Percentiles rank a stretch among this genome's conserved stretches.
Evolutionary conservation across 495 filamentous ascomycete species (phyloP).

Genomic region (Trichoderma asperelloides): DNA sequence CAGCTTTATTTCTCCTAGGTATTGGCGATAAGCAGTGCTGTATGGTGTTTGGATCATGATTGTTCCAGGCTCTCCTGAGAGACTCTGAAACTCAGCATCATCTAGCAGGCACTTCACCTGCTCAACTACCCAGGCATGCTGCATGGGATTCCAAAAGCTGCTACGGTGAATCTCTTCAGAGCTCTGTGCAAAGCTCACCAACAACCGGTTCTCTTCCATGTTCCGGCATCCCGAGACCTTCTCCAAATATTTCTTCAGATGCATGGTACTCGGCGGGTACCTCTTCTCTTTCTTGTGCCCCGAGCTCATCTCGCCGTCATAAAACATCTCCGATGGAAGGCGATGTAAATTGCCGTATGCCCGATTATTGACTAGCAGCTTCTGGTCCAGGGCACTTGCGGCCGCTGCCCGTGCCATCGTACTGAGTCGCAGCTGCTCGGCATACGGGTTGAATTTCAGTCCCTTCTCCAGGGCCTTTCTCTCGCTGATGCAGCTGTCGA

Average conservation of each 20-base stretch:
- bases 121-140: slow-evolving; percentile 19
- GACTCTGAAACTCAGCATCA: slow-evolving; percentile 14
- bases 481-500: slow-evolving; percentile 5
- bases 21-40: slow-evolving; percentile 13
- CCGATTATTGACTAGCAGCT: slow-evolving; percentile 23
- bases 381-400: slow-evolving; percentile 8
- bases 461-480: not conserved
- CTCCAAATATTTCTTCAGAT: slow-evolving; percentile 11
- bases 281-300: not conserved
- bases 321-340: slow-evolving; percentile 17
- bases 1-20: slow-evolving; percentile 10
- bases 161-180: not conserved
- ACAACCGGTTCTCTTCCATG: slow-evolving; percentile 14
- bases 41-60: slow-evolving; percentile 19
- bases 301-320: slow-evolving; percentile 13
- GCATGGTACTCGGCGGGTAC: not conserved
- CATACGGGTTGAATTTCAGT: slow-evolving; percentile 10
- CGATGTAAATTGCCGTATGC: slow-evolving; percentile 16
- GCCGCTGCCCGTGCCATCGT: slow-evolving; percentile 19
- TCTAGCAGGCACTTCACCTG: slow-evolving; percentile 24
- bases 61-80: slow-evolving; percentile 13
- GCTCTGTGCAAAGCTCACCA: slow-evolving; percentile 12
- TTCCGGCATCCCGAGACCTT: not conserved
- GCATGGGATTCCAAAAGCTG: slow-evolving; percentile 9
- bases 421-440: slow-evolving; percentile 13